Conservation (phyloP, 495 filamentous ascomycete species). For the Aspergillus heteromorphus region DNA sequence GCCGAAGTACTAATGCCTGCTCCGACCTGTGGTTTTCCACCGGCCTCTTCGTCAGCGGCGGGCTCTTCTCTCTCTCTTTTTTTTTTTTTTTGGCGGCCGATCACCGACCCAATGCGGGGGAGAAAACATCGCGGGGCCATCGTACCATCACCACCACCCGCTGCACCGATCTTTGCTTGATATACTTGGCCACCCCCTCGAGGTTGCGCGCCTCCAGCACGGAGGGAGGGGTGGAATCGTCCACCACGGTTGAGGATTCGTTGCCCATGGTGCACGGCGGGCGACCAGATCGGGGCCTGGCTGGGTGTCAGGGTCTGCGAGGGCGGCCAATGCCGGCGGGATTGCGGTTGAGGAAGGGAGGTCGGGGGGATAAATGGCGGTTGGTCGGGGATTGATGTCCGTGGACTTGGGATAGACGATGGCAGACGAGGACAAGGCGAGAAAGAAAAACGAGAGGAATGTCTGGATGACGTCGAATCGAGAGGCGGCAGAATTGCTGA, state of each 20-base stretch:
- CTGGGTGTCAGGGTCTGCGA: constrained; percentile 25
- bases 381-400: neutral
- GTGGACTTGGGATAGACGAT: neutral
- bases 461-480: constrained; percentile 14
- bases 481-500: neutral
- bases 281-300: constrained; percentile 18
- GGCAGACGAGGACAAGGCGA: neutral
- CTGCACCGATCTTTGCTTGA: constrained; percentile 59
- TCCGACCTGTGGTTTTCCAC: constrained; percentile 31
- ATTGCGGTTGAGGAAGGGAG: neutral
- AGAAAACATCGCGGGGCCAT: neutral
- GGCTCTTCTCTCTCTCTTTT: no score
- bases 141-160: constrained; percentile 73
- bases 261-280: constrained; percentile 57
- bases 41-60: neutral
- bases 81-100: neutral
- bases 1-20: constrained; percentile 67
- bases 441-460: neutral
- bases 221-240: constrained; percentile 56
- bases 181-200: constrained; percentile 67
- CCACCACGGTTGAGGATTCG: constrained; percentile 57
- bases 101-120: neutral
- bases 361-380: neutral
- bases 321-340: constrained; percentile 31
- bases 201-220: constrained; percentile 64